Evolutionary conservation across 768 basidiomycete genomes (phyloP).

Genomic region (Trametes coccinea): DNA sequence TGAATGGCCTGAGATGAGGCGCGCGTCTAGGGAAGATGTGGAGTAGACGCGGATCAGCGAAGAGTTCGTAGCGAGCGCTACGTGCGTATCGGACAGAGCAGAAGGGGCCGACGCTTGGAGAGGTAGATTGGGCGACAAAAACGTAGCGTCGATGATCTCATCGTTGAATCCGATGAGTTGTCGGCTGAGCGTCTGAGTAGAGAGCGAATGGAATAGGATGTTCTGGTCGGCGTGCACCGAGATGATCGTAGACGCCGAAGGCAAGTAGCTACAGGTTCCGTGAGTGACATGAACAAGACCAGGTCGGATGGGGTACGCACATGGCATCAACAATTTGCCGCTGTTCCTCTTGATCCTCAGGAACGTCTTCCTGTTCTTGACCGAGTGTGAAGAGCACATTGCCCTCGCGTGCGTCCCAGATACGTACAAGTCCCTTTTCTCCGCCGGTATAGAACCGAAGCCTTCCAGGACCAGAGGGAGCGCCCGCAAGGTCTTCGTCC

Average conservation of each 20-base stretch:
- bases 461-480: conserved; percentile 39
- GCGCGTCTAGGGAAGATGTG: conserved; percentile 71
- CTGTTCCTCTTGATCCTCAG: conserved; percentile 71
- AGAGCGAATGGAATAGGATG: conserved; percentile 85
- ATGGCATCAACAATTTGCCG: conserved; percentile 79
- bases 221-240: conserved; percentile 97
- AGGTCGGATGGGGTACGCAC: conserved; percentile 49
- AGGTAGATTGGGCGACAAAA: conserved; percentile 53
- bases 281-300: not conserved
- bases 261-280: conserved; percentile 59
- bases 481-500: conserved; percentile 49
- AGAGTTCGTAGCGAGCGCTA: conserved; percentile 98
- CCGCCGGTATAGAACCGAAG: conserved; percentile 87
- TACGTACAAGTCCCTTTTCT: conserved; percentile 79
- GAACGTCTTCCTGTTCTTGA: conserved; percentile 44
- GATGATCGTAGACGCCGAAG: conserved; percentile 61
- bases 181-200: conserved; percentile 60
- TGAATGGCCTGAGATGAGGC: conserved; percentile 83
- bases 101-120: conserved; percentile 24
- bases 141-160: conserved; percentile 89
- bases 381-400: conserved; percentile 62
- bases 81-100: conserved; percentile 56
- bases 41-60: conserved; percentile 92
- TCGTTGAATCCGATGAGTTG: conserved; percentile 98
- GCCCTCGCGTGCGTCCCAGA: conserved; percentile 81